phyloP scores from a whole-genome alignment of 495 filamentous ascomycete species.

The Astrocystis sublimbata region DNA sequence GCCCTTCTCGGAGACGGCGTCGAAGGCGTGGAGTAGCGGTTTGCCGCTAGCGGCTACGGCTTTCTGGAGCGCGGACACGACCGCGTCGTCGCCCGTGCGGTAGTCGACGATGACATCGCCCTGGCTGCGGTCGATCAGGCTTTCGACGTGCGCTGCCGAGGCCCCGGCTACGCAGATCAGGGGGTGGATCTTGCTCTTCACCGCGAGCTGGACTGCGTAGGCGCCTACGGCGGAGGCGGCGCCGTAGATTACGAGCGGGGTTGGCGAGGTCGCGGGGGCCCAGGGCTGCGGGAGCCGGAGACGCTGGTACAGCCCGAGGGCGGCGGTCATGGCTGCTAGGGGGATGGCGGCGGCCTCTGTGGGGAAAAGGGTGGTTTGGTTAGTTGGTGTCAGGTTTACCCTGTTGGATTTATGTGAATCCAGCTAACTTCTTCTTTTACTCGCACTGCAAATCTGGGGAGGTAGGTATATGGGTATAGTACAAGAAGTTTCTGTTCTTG shows the following conservation, averaged over 20 bases:
- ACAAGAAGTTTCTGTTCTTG: background rate
- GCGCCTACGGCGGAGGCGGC: slow-evolving; percentile 66
- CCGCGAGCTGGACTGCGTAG: slow-evolving; percentile 68
- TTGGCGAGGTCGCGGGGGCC: slow-evolving; percentile 45
- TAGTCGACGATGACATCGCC: slow-evolving; percentile 76
- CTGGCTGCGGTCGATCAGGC: slow-evolving; percentile 60
- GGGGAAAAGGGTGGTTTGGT: slow-evolving; percentile 17
- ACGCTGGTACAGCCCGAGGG: slow-evolving; percentile 59
- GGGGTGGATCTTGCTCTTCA: slow-evolving; percentile 69
- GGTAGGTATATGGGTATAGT: background rate
- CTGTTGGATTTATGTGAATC: background rate
- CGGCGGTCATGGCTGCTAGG: slow-evolving; percentile 73
- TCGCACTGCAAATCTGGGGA: background rate
- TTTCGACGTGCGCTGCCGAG: slow-evolving; percentile 56
- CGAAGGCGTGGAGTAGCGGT: slow-evolving; percentile 51
- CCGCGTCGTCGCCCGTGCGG: slow-evolving; percentile 57
- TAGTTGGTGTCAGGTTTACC: background rate
- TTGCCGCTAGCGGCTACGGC: slow-evolving; percentile 48
- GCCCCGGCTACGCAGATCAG: slow-evolving; percentile 69
- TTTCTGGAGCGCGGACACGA: slow-evolving; percentile 52
- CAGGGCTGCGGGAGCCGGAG: slow-evolving; percentile 67
- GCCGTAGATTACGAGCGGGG: slow-evolving; percentile 57
- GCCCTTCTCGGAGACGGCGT: slow-evolving; percentile 60
- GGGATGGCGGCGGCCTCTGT: slow-evolving; percentile 70
- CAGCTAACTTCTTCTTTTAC: background rate